Evolutionary conservation across 805 yeast species (phyloP), one percentile per base, ranked within the genome.

Genomic region (Ogataea wickerhamii): DNA sequence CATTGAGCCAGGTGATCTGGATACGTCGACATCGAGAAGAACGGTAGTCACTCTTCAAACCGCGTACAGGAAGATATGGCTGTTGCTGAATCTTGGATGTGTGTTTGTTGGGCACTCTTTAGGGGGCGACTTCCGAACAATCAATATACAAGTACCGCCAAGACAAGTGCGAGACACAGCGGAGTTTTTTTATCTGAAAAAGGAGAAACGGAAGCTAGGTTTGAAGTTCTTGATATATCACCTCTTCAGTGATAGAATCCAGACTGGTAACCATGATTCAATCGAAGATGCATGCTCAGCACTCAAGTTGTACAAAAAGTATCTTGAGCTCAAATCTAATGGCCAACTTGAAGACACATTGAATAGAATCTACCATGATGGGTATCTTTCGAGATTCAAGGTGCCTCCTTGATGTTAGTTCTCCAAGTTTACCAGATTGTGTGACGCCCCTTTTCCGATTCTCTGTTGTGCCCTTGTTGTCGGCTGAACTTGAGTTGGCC

Each of bases 211-310:
- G 43, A 82, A 79, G 44, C 67, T 93, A 24, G 86, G 96, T 3
- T 71, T 93, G 49, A 82, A 91, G 55, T 93, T 87, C 57, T 66
- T 93, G 56, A 87, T 95, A 10, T 88, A 88, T 72, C 78, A 78
- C 20, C 68, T 91, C 32, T 67, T 93, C 37, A 74, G 74, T 23
- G 80, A 78, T 44, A 73, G 78, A 34, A 95, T 94, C 22, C 99
- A 93, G 59, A 79, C 78, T 3, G 95, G 93, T 2, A 91, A 91
- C 55, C 99, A 93, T 61, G 98, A 94, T 58, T 91, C 98, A 1
- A 88, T 93, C 31, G 98, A 93, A 55, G 99, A 93, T 66, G 97
- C 99, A 0, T 67, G 71, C 40, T 82, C 94, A 8, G 98, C 99
- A 0, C 69, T 93, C 49, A 61, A 75, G 31, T 64, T 93, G 24